phyloP scores from a whole-genome alignment of 805 yeast species.

The Sungouiella thailandica region DNA sequence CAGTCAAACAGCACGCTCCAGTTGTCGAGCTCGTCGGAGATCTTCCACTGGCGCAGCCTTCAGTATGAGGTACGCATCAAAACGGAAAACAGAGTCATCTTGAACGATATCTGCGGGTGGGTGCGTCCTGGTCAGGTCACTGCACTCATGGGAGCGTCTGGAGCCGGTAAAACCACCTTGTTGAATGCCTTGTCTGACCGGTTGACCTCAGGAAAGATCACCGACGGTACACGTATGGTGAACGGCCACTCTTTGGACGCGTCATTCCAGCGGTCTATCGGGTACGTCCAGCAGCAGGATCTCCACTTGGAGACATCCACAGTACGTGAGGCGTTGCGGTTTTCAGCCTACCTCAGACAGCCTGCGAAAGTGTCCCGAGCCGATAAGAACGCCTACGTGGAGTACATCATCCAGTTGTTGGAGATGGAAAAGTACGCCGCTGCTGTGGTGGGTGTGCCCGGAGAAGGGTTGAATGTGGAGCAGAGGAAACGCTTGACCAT shows the following conservation, averaged over 20 bases:
- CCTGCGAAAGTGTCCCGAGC: slow-evolving; percentile 14
- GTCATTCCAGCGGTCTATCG: slow-evolving; percentile 29
- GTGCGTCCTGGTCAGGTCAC: slow-evolving; percentile 59
- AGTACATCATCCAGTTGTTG: slow-evolving; percentile 20
- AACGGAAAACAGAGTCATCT: slow-evolving; percentile 1
- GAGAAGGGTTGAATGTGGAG: slow-evolving; percentile 61
- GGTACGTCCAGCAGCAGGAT: slow-evolving; percentile 32
- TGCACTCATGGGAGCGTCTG: slow-evolving; percentile 58
- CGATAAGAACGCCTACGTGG: slow-evolving; percentile 23
- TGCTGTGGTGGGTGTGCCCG: slow-evolving; percentile 56
- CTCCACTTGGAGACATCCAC: slow-evolving; percentile 28
- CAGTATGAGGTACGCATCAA: slow-evolving; percentile 60
- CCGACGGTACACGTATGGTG: slow-evolving; percentile 32
- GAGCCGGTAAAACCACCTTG: slow-evolving; percentile 43
- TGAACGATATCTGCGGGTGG: slow-evolving; percentile 2
- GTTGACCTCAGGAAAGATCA: slow-evolving; percentile 21
- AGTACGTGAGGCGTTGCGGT: slow-evolving; percentile 24
- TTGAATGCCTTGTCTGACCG: slow-evolving; percentile 33
- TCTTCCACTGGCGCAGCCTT: slow-evolving; percentile 75
- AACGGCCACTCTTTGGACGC: slow-evolving; percentile 20
- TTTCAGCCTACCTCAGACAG: slow-evolving; percentile 24
- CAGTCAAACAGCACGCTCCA: background rate
- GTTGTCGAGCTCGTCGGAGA: slow-evolving; percentile 11
- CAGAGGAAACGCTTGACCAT: slow-evolving; percentile 54
- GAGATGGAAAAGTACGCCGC: slow-evolving; percentile 25